Evolutionary conservation across 495 filamentous ascomycete species (phyloP).

Genomic region (Paragyromitra xinjiangensis): DNA sequence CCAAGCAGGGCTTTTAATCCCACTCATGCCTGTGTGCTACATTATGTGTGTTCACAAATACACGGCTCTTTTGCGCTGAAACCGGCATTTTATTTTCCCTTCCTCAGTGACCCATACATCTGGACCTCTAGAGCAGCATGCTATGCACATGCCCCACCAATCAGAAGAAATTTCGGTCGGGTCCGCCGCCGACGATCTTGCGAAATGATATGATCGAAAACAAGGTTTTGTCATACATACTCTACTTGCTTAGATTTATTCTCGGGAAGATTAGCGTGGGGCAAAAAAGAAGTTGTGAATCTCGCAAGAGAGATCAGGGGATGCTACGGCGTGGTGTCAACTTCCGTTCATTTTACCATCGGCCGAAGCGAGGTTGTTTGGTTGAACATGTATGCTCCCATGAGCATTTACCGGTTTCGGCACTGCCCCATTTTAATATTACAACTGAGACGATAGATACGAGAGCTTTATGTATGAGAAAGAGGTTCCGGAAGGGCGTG

Average conservation of each 20-base stretch:
- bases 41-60: background rate
- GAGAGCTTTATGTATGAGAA: slow-evolving; percentile 22
- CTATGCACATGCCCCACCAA: slow-evolving; percentile 10
- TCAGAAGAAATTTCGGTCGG: slow-evolving; percentile 31
- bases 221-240: slow-evolving; percentile 19
- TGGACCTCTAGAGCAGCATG: slow-evolving; percentile 17
- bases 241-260: background rate
- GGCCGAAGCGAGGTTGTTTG: background rate
- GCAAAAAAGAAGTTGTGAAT: slow-evolving; percentile 16
- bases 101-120: slow-evolving; percentile 7
- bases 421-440: slow-evolving; percentile 6
- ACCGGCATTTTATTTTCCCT: slow-evolving; percentile 19
- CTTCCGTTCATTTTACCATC: background rate
- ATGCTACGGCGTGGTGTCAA: background rate
- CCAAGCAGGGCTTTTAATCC: background rate
- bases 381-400: background rate
- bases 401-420: slow-evolving; percentile 6
- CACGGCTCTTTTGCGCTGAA: slow-evolving; percentile 28
- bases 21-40: background rate
- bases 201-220: slow-evolving; percentile 28
- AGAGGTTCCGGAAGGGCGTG: slow-evolving; percentile 15
- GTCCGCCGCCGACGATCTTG: slow-evolving; percentile 35
- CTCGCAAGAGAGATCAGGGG: slow-evolving; percentile 7
- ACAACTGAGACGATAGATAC: background rate
- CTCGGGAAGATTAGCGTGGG: slow-evolving; percentile 21